phyloP scores from a whole-genome alignment of 148 eudicot species.

The Salicornia ramosissima region DNA sequence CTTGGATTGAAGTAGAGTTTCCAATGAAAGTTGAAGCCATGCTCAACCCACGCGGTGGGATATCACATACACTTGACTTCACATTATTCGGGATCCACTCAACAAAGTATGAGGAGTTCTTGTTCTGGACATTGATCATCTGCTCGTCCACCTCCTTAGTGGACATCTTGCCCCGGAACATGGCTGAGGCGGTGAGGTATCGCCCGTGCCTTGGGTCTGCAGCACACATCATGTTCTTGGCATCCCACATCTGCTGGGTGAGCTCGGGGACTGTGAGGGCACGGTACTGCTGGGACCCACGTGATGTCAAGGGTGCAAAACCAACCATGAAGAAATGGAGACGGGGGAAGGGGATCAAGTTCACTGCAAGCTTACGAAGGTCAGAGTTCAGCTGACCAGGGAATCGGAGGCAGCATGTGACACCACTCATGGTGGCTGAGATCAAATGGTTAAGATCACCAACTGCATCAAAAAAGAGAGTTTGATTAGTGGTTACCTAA shows the following conservation, averaged over 20 bases:
- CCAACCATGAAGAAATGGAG: conserved; percentile 77
- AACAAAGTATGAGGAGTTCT: conserved; percentile 73
- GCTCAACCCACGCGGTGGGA: conserved; percentile 66
- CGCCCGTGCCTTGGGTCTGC: conserved; percentile 79
- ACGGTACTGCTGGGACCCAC: conserved; percentile 76
- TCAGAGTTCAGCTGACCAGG: conserved; percentile 60
- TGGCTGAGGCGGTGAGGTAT: conserved; percentile 76
- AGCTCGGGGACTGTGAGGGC: conserved; percentile 73
- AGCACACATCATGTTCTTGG: conserved; percentile 87
- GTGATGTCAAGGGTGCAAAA: conserved; percentile 67
- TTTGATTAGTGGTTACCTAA: neutral
- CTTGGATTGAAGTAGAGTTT: conserved; percentile 69
- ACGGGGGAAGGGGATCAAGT: conserved; percentile 49
- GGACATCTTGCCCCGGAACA: conserved; percentile 75
- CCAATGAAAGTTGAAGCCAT: conserved; percentile 78
- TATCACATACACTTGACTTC: conserved; percentile 76
- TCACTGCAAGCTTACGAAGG: conserved; percentile 45
- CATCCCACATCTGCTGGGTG: conserved; percentile 80
- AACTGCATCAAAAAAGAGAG: conserved; percentile 28
- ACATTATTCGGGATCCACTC: conserved; percentile 87
- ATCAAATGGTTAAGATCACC: conserved; percentile 73
- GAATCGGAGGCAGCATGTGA: conserved; percentile 65
- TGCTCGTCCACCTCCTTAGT: conserved; percentile 67
- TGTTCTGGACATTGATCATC: conserved; percentile 67
- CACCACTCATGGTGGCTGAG: conserved; percentile 78